phyloP scores from a whole-genome alignment of 139 green algal species.

The Penium margaritaceum region DNA sequence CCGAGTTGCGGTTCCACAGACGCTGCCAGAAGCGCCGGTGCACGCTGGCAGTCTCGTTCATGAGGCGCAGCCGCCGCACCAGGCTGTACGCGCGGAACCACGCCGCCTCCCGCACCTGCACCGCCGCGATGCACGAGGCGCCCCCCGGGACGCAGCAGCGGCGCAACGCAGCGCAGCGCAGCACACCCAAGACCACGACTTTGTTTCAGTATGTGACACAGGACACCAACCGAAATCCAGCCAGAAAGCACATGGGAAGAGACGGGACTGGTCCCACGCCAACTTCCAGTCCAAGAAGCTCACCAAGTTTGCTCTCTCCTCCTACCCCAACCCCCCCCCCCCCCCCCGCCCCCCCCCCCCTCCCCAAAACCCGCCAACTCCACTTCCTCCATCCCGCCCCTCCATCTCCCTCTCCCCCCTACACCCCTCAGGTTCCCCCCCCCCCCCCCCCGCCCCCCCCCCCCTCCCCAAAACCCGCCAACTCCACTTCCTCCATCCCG shows the following conservation, averaged over 20 bases:
- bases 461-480: too few species aligned
- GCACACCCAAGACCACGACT: background rate
- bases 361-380: too few species aligned
- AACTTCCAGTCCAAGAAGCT: background rate
- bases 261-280: background rate
- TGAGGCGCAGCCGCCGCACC: constrained; percentile 16
- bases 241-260: background rate
- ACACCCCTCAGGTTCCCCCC: background rate
- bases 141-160: too few species aligned
- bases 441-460: too few species aligned
- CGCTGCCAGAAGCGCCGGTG: constrained; percentile 37
- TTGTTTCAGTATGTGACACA: background rate
- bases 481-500: background rate
- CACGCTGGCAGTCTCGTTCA: constrained; percentile 20
- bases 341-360: too few species aligned
- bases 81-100: constrained; percentile 37
- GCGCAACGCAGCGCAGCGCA: background rate
- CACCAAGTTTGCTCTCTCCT: background rate
- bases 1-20: constrained; percentile 33
- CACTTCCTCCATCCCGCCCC: background rate
- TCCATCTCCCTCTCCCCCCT: background rate
- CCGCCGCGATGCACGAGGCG: too few species aligned
- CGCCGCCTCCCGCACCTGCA: constrained; percentile 14
- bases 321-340: too few species aligned
- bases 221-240: background rate